These are phyloP conservation scores for Collybia sp. DNA, from an alignment of 768 basidiomycete species.

Conservation along the genomic window DNA sequence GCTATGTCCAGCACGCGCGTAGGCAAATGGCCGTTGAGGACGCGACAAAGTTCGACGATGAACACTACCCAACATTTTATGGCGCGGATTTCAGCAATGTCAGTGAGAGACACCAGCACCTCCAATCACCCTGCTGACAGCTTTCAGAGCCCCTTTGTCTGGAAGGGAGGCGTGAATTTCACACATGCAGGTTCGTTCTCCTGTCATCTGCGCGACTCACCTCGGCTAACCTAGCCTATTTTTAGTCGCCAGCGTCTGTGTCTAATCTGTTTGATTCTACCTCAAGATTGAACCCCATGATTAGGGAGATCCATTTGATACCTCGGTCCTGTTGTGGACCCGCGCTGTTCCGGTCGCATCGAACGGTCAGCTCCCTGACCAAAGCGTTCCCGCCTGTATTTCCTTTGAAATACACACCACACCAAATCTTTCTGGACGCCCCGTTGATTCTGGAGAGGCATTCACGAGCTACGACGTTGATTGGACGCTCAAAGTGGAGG, in stretches of 20 bases:
- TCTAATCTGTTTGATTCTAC: not conserved
- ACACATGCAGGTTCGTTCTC: slow-evolving; percentile 35
- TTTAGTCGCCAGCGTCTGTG: slow-evolving; percentile 41
- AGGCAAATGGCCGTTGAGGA: slow-evolving; percentile 9
- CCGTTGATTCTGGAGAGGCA: slow-evolving; percentile 37
- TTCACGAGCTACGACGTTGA: slow-evolving; percentile 53
- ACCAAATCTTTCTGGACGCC: slow-evolving; percentile 21
- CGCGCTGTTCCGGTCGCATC: slow-evolving; percentile 34
- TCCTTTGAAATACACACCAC: slow-evolving; percentile 36
- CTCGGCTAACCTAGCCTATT: not conserved
- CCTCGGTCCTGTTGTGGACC: slow-evolving; percentile 52
- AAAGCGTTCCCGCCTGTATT: slow-evolving; percentile 22
- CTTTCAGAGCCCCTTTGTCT: slow-evolving; percentile 36
- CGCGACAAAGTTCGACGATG: slow-evolving; percentile 34
- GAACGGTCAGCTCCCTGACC: slow-evolving; percentile 21
- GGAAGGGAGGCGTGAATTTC: slow-evolving; percentile 46
- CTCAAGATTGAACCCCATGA: not conserved
- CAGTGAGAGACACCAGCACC: slow-evolving; percentile 1
- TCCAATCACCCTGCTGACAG: not conserved
- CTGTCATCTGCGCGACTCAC: not conserved
- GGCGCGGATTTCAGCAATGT: slow-evolving; percentile 46
- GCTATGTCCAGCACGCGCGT: slow-evolving; percentile 24
- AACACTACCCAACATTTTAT: slow-evolving; percentile 44
- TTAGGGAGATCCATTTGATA: slow-evolving; percentile 48
- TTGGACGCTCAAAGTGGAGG: slow-evolving; percentile 54